Evolutionary conservation across 2,329 filamentous ascomycete species (phyloP).

Genomic region (Zelopaecilomyces penicillatus): DNA sequence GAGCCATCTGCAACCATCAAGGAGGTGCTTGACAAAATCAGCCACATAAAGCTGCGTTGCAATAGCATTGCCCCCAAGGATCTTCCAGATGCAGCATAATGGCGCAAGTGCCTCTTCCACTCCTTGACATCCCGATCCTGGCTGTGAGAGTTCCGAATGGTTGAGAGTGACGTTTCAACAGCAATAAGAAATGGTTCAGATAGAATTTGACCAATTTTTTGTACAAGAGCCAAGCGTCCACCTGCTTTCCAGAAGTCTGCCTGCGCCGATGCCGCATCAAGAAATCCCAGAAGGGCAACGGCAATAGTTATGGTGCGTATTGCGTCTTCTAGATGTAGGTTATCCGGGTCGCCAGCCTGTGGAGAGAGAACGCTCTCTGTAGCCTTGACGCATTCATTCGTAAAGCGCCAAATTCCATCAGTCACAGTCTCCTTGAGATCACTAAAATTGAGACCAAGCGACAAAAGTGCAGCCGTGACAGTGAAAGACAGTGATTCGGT

Average conservation of each 20-base stretch:
- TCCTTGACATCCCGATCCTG: slow-evolving; percentile 61
- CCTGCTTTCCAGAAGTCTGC: slow-evolving; percentile 72
- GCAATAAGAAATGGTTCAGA: slow-evolving; percentile 79
- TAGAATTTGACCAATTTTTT: slow-evolving; percentile 62
- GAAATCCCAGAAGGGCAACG: slow-evolving; percentile 81
- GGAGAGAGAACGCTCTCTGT: slow-evolving; percentile 47
- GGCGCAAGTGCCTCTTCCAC: slow-evolving; percentile 79
- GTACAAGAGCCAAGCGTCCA: slow-evolving; percentile 65
- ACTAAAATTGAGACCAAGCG: slow-evolving; percentile 65
- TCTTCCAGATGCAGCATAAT: slow-evolving; percentile 70
- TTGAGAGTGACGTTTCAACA: slow-evolving; percentile 83
- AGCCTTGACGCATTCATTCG: slow-evolving; percentile 60
- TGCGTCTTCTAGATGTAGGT: slow-evolving; percentile 56
- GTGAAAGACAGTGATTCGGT: slow-evolving; percentile 77
- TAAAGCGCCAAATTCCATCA: slow-evolving; percentile 60
- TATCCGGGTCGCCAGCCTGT: slow-evolving; percentile 46
- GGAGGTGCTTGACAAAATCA: slow-evolving; percentile 71
- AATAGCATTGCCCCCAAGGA: slow-evolving; percentile 87
- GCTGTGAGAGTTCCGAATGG: slow-evolving; percentile 70
- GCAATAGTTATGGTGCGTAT: slow-evolving; percentile 66
- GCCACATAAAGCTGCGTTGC: slow-evolving; percentile 78
- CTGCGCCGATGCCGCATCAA: slow-evolving; percentile 72
- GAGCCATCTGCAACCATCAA: slow-evolving; percentile 58
- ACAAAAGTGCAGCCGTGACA: slow-evolving; percentile 73
- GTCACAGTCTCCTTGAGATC: slow-evolving; percentile 59